phyloP scores from a whole-genome alignment of 1,284 basidiomycete genomes.

The Sanghuangporus baumii region DNA sequence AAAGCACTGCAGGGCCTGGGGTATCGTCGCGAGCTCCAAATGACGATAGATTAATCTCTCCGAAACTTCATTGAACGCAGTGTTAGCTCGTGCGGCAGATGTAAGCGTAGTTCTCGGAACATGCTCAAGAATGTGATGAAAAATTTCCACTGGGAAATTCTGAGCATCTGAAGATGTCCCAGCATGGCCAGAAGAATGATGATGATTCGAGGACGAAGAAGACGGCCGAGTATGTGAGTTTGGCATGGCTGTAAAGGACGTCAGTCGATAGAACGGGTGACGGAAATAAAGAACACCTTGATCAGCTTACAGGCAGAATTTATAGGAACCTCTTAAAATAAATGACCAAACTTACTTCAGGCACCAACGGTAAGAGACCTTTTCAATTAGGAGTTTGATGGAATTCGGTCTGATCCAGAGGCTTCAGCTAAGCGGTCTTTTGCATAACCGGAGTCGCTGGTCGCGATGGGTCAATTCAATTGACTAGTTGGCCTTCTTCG shows the following conservation, averaged over 20 bases:
- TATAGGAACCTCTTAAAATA: neutral
- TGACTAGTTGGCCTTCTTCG: neutral
- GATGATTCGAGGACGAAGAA: neutral
- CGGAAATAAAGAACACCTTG: neutral
- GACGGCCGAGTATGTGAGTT: neutral
- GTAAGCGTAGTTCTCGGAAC: conserved; percentile 10
- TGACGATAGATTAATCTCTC: conserved; percentile 16
- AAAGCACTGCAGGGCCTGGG: conserved; percentile 16
- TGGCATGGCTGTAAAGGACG: neutral
- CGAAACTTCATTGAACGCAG: conserved; percentile 14
- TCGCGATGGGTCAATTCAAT: neutral
- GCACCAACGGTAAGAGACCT: conserved; percentile 2
- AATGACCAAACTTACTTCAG: neutral
- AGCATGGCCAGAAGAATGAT: neutral
- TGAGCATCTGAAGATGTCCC: neutral
- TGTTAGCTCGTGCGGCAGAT: conserved; percentile 12
- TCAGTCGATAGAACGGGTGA: neutral
- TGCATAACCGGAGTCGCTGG: neutral
- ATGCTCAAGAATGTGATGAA: conserved; percentile 16
- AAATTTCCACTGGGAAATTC: conserved; percentile 14
- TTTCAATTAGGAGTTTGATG: conserved; percentile 9
- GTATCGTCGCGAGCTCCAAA: conserved; percentile 12
- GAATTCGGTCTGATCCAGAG: neutral
- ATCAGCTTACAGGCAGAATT: neutral
- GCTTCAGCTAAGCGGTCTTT: neutral